Evolutionary conservation across 208 protist species (phyloP).

Genomic region (Acanthamoeba castellanii): DNA sequence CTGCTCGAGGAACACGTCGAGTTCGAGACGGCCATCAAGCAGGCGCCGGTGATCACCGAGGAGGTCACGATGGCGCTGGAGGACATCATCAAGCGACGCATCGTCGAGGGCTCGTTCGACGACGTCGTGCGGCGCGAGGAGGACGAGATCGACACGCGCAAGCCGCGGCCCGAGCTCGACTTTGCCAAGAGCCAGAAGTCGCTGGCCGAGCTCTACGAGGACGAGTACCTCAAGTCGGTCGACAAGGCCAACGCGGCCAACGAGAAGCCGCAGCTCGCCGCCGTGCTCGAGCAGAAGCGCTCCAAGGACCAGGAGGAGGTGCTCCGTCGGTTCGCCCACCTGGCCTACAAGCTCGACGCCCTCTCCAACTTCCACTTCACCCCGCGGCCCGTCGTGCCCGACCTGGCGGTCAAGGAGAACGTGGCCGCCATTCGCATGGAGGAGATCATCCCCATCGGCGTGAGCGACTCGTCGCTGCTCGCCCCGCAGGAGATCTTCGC

Average conservation of each 20-base stretch:
- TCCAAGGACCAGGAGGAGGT: constrained; percentile 57
- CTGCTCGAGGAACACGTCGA: constrained; percentile 78
- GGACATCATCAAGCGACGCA: constrained; percentile 75
- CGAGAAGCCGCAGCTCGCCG: not conserved
- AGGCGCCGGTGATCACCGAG: constrained; percentile 71
- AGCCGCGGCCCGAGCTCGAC: constrained; percentile 38
- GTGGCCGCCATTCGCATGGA: constrained; percentile 81
- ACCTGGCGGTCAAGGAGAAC: constrained; percentile 74
- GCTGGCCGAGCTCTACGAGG: constrained; percentile 55
- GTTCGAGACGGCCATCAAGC: constrained; percentile 77
- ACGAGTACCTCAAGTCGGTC: constrained; percentile 23
- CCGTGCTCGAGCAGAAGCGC: not conserved
- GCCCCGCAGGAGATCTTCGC: constrained; percentile 64
- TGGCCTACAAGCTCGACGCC: constrained; percentile 82
- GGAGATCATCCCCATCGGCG: constrained; percentile 79
- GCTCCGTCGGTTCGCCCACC: constrained; percentile 54
- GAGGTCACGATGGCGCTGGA: constrained; percentile 73
- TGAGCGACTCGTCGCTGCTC: constrained; percentile 48
- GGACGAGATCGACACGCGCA: not conserved
- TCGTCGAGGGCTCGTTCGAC: constrained; percentile 66
- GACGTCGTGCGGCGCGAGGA: constrained; percentile 74
- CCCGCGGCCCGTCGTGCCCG: constrained; percentile 71
- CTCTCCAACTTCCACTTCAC: constrained; percentile 87
- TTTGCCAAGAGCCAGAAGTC: constrained; percentile 60
- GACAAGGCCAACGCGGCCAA: constrained; percentile 2